Evolutionary conservation across 1,139 yeast species (phyloP).

Genomic region (Zygosaccharomyces sapae): DNA sequence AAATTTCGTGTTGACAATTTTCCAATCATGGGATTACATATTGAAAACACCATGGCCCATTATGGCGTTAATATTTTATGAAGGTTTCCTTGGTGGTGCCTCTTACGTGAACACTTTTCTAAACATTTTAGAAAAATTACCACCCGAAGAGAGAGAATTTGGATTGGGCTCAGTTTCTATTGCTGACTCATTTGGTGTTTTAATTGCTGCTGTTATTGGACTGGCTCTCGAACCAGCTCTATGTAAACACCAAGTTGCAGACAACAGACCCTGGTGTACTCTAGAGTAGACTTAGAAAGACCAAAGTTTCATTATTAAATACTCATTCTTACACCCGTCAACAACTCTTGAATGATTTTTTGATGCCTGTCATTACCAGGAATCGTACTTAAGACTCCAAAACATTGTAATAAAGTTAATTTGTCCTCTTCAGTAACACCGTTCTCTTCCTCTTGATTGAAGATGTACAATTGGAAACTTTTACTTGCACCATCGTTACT

Average conservation of each 20-base stretch:
- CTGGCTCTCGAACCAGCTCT: constrained; percentile 67
- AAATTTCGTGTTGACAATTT: constrained; percentile 55
- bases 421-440: constrained; percentile 36
- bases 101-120: constrained; percentile 86
- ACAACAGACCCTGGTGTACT: constrained; percentile 64
- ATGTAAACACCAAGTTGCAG: constrained; percentile 63
- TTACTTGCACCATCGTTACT: constrained; percentile 33
- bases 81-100: constrained; percentile 85
- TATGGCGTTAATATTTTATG: constrained; percentile 66
- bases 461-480: constrained; percentile 32
- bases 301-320: constrained; percentile 17
- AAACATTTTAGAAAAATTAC: constrained; percentile 63
- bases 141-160: constrained; percentile 63
- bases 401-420: constrained; percentile 50
- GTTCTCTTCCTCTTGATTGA: constrained; percentile 35
- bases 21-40: constrained; percentile 60
- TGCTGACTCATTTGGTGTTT: constrained; percentile 86
- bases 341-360: constrained; percentile 46
- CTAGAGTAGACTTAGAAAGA: constrained; percentile 24
- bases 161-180: constrained; percentile 92
- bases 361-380: constrained; percentile 53
- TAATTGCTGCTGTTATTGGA: constrained; percentile 72
- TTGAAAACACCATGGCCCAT: constrained; percentile 65
- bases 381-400: constrained; percentile 49
- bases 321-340: constrained; percentile 35